Conservation (phyloP, 2,329 filamentous ascomycete species). For the Epichloe scottii region DNA sequence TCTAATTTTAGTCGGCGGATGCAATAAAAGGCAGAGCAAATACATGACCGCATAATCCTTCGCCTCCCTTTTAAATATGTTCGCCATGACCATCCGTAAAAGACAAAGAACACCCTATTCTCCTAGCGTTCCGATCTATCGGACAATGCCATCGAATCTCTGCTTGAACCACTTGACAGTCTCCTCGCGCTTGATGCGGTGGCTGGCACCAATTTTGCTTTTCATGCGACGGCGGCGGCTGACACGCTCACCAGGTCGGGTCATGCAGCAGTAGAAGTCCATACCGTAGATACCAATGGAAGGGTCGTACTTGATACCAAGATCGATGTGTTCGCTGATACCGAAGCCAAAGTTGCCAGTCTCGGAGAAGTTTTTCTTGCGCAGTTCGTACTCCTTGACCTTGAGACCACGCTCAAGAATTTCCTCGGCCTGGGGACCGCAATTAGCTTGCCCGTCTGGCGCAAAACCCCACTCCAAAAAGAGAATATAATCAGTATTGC, state of each 20-base stretch:
- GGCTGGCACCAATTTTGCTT: constrained; percentile 71
- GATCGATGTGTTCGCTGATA: constrained; percentile 99
- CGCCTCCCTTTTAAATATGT: constrained; percentile 23
- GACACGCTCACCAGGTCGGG: constrained; percentile 95
- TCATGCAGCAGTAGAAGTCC: constrained; percentile 99
- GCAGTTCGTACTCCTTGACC: constrained; percentile 99
- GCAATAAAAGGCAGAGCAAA: constrained; percentile 29
- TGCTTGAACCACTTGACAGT: constrained; percentile 90
- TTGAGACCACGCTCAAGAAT: constrained; percentile 99
- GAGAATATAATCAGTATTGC: constrained; percentile 3
- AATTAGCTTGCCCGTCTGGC: constrained; percentile 13
- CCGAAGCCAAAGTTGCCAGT: constrained; percentile 99
- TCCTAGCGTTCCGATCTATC: constrained; percentile 47
- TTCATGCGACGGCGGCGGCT: constrained; percentile 86
- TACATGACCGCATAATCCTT: constrained; percentile 24
- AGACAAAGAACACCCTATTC: constrained; percentile 16
- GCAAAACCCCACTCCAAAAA: neutral
- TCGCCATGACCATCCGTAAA: constrained; percentile 28
- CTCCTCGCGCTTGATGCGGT: constrained; percentile 90
- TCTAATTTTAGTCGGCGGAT: constrained; percentile 40
- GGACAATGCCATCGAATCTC: constrained; percentile 96
- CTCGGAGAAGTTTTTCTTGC: constrained; percentile 99
- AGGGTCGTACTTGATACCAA: constrained; percentile 99
- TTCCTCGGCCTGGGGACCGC: constrained; percentile 66
- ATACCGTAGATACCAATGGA: constrained; percentile 98